Conservation (phyloP, 2,329 filamentous ascomycete species). For the Hortaea sp. region DNA sequence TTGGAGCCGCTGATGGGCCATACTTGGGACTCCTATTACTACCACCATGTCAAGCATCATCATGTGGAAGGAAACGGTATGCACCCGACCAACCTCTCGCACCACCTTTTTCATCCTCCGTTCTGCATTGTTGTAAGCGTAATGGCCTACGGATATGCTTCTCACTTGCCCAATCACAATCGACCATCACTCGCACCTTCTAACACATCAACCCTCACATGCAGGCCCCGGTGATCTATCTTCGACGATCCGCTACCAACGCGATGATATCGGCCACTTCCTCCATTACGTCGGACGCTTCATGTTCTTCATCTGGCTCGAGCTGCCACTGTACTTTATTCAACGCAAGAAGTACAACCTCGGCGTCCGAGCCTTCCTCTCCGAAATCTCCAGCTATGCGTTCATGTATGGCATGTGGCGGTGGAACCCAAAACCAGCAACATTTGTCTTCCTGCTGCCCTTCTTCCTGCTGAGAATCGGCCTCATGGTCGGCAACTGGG, state of each 20-base stretch:
- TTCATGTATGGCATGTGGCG: conserved; percentile 42
- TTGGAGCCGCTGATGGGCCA: conserved; percentile 70
- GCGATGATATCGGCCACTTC: conserved; percentile 58
- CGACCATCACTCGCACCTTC: background rate
- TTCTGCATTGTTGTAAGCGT: background rate
- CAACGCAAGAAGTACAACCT: conserved; percentile 48
- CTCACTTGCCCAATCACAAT: background rate
- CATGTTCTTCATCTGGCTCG: conserved; percentile 62
- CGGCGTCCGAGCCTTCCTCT: conserved; percentile 48
- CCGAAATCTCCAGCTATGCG: conserved; percentile 50
- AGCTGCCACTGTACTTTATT: conserved; percentile 64
- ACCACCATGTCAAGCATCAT: conserved; percentile 79
- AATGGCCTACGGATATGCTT: background rate
- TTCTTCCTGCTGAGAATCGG: conserved; percentile 57
- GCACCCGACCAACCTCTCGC: background rate
- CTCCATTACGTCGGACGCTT: conserved; percentile 65
- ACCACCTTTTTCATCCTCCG: background rate
- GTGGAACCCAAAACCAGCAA: conserved; percentile 44
- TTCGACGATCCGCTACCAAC: conserved; percentile 65
- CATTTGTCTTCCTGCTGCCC: conserved; percentile 58
- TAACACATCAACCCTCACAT: background rate
- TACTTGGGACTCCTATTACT: conserved; percentile 77
- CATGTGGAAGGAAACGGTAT: conserved; percentile 62
- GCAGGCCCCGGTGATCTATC: conserved; percentile 61
- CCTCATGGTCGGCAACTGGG: conserved; percentile 77